Evolutionary conservation across 441 rosid species (phyloP), one percentile per base, ranked within the genome.

Genomic region (Pelargonium cotyledonis): DNA sequence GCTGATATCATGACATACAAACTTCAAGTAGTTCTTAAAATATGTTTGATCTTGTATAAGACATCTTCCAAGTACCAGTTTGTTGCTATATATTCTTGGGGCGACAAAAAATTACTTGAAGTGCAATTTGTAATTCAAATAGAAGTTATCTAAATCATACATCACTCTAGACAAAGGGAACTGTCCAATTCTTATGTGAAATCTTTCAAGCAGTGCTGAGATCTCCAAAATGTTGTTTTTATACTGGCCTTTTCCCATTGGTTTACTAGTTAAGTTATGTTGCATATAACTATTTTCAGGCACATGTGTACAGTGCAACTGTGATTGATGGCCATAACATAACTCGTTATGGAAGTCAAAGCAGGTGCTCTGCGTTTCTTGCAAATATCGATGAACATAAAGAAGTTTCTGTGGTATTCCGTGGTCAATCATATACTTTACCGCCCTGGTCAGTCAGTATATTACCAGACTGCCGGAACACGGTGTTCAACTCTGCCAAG

Each of bases 361-460:
- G 77, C 68, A 38, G 65, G 66, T 88, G 93, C 67, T 74, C 93
- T 66, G 93, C 93, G 51, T 88, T 88, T 82, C 85, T 88, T 60
- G 89, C 93, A 57, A 88, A 88, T 78, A 86, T 88, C 77, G 93
- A 88, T 80, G 90, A 85, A 74, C 86, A 65, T 66, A 80, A 69
- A 60, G 16, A 75, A 44, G 85, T 75, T 65, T 26, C 82, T 38
- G 90, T 88, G 75, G 81, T 67, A 47, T 86, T 88, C 75, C 81
- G 70, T 73, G 89, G 90, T 64, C 85, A 73, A 31, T 78, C 84
- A 12, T 88, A 88, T 75, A 72, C 53, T 71, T 79, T 88, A 72
- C 89, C 89, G 14, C 85, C 93, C n/a, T 88, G 93, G 93, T 88
- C 93, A 68, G 93, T 88, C 70, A 88, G 93, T 70, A 80, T 88